Evolutionary conservation across 257 asterid species (phyloP).

Genomic region (Solanum dulcamara): DNA sequence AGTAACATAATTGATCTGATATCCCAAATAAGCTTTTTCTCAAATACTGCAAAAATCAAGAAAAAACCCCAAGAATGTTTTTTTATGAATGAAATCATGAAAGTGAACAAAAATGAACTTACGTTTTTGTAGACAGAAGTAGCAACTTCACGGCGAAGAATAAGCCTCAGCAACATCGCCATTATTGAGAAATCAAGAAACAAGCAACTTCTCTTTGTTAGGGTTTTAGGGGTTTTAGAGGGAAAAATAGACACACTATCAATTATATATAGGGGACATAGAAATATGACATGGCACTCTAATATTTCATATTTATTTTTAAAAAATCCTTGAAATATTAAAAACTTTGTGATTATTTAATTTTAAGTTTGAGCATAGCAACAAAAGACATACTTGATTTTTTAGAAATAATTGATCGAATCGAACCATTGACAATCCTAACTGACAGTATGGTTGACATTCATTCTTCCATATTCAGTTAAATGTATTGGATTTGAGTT

Average conservation of each 20-base stretch:
- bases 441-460: background rate
- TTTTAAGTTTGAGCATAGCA: too few relatives aligned
- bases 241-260: background rate
- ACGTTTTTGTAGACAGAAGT: background rate
- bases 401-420: too few relatives aligned
- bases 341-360: too few relatives aligned
- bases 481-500: too few relatives aligned
- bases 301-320: background rate
- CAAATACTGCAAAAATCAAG: background rate
- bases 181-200: background rate
- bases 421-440: background rate
- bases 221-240: background rate
- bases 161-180: background rate
- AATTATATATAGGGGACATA: background rate
- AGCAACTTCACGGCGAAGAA: background rate
- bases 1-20: constrained; percentile 27
- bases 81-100: background rate
- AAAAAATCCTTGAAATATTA: too few relatives aligned
- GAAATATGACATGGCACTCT: background rate
- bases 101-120: background rate
- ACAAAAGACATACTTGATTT: too few relatives aligned
- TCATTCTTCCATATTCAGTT: too few relatives aligned
- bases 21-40: constrained; percentile 33
- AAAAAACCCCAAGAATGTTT: background rate
- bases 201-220: background rate